phyloP scores from a whole-genome alignment of 2,329 filamentous ascomycete genomes.

The Diaporthe ampelina region DNA sequence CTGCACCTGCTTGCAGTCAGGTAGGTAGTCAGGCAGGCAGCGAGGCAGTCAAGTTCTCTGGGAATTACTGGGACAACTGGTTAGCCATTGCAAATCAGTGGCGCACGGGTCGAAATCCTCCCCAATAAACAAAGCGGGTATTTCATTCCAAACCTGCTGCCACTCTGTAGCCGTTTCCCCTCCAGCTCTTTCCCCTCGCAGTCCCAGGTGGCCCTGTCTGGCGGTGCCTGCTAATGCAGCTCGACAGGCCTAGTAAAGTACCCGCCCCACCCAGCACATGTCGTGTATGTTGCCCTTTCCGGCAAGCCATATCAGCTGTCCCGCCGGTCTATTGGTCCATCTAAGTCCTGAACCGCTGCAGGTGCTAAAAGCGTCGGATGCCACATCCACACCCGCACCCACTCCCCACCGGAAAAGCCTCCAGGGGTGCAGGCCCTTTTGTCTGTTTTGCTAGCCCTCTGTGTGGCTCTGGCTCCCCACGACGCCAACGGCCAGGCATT shows the following conservation, averaged over 20 bases:
- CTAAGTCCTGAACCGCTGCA: slow-evolving; percentile 29
- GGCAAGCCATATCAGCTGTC: slow-evolving; percentile 26
- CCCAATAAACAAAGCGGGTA: too few species aligned
- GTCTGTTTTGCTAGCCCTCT: too few species aligned
- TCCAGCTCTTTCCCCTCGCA: background rate
- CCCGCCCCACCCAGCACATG: slow-evolving; percentile 26
- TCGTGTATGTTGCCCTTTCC: slow-evolving; percentile 27
- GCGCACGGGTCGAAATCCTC: background rate
- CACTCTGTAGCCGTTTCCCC: background rate
- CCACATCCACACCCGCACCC: slow-evolving; percentile 18
- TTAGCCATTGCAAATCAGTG: slow-evolving; percentile 9
- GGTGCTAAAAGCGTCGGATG: slow-evolving; percentile 24
- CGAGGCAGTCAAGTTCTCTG: too few species aligned
- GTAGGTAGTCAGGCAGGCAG: too few species aligned
- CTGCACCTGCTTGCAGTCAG: too few species aligned
- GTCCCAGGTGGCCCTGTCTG: slow-evolving; percentile 4
- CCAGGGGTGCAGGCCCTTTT: slow-evolving; percentile 5
- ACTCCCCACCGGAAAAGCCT: slow-evolving; percentile 14
- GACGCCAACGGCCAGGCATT: slow-evolving; percentile 6
- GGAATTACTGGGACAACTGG: background rate
- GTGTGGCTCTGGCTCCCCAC: too few species aligned
- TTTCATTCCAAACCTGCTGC: too few species aligned
- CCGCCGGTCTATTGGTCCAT: slow-evolving; percentile 30
- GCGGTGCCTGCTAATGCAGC: slow-evolving; percentile 26
- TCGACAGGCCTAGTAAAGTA: background rate